Conservation (phyloP, 2,329 filamentous ascomycete genomes). For the Chaetomiaceae sp. region DNA sequence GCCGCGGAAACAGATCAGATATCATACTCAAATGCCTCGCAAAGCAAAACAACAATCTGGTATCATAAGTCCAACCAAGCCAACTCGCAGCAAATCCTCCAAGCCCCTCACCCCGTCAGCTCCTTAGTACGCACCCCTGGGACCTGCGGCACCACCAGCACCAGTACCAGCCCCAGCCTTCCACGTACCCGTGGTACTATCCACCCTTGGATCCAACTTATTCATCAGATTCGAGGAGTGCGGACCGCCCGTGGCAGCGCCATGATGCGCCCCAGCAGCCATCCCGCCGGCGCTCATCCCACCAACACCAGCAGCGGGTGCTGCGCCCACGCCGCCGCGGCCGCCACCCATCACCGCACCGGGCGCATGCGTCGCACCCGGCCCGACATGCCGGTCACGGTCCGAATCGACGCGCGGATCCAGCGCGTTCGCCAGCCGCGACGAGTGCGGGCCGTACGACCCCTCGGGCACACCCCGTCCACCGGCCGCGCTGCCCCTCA, state of each 20-base stretch:
- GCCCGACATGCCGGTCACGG: slow-evolving; percentile 4
- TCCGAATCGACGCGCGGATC: slow-evolving; percentile 22
- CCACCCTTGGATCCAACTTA: slow-evolving; percentile 37
- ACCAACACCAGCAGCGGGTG: not conserved
- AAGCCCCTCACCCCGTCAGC: not conserved
- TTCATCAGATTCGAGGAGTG: slow-evolving; percentile 37
- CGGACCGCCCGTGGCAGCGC: slow-evolving; percentile 36
- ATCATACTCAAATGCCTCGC: too few relatives aligned
- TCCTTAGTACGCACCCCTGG: not conserved
- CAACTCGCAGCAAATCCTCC: not conserved
- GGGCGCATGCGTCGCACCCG: not conserved
- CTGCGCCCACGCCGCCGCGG: not conserved
- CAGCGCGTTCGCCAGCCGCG: slow-evolving; percentile 16
- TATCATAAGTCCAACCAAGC: not conserved
- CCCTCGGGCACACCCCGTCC: slow-evolving; percentile 8
- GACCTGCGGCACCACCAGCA: too few relatives aligned
- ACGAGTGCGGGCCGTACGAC: slow-evolving; percentile 19
- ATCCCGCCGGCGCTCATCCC: not conserved
- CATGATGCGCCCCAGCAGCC: slow-evolving; percentile 20
- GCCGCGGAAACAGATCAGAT: too few relatives aligned
- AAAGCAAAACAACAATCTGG: not conserved
- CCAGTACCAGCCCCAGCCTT: too few relatives aligned
- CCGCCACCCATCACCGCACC: too few relatives aligned
- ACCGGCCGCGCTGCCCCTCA: not conserved
- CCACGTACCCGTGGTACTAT: slow-evolving; percentile 27